Evolutionary conservation across 805 yeast genomes (phyloP), one percentile per base, ranked within the genome.

Genomic region (Wickerhamiella occidentalis): DNA sequence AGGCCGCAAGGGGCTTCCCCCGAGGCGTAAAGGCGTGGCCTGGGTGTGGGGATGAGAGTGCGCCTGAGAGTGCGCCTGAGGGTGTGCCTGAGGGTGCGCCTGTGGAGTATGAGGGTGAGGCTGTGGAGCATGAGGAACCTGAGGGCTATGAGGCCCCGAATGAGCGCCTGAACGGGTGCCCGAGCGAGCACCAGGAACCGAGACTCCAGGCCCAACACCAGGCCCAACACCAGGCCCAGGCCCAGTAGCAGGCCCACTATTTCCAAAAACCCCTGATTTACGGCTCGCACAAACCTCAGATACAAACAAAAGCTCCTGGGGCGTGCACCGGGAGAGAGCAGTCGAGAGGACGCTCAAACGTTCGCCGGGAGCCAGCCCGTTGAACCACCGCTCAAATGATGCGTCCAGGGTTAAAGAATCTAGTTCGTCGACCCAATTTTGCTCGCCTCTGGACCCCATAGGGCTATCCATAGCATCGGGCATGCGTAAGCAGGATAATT

Each of bases 261-360:
- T n/a, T n/a, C 40, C 49, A 29, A 40, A 47, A 25, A 45, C 48
- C 12, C 37, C 48, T 6, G 35, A 22, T 21, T 28, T 40, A 26
- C 25, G 36, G 28, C 36, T 5, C 15, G 36, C 26, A 28, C 21
- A 40, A 5, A 13, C 23, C 8, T 38, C 41, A 8, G 37, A 4
- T 15, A 41, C 22, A 15, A 36, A 47, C 33, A 37, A 18, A n/a
- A 40, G 36, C 25, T 49, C 48, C 12, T 13, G 21, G 45, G 52
- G 55, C 15, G 54, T 29, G 29, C 58, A 54, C 33, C 56, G 68
- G 48, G 64, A 64, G 18, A 65, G 56, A 35, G 69, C 59, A 9
- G 71, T 55, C 45, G 62, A 56, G 45, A 68, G 54, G 8, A 72
- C 61, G 26, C 69, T 64, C 6, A 68, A 59, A 33, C 70, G 65